Evolutionary conservation across 164 flowering plant species (phyloP).

Genomic region (Liquidambar formosana): DNA sequence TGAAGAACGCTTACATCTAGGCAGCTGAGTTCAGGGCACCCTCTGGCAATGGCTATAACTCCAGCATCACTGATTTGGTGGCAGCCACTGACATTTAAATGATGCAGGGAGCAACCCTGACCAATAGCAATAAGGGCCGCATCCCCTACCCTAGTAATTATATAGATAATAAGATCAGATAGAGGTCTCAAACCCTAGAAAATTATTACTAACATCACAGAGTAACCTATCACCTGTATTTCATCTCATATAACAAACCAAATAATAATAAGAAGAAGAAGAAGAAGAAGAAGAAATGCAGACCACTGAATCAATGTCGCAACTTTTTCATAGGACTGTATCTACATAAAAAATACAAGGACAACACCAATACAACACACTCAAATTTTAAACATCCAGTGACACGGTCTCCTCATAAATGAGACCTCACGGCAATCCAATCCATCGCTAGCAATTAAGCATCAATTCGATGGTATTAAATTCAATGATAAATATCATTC

Average conservation of each 20-base stretch:
- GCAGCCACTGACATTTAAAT: conserved; percentile 91
- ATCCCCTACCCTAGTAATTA: conserved; percentile 73
- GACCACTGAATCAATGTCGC: no score
- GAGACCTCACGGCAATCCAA: no score
- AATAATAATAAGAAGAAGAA: background rate
- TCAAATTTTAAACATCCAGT: no score
- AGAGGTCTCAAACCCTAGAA: background rate
- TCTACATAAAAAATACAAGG: background rate
- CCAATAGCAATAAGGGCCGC: conserved; percentile 81
- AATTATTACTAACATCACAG: conserved; percentile 6
- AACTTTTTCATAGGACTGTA: background rate
- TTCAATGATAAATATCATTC: no score
- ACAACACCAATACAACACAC: background rate
- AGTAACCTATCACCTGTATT: background rate
- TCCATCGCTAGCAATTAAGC: no score
- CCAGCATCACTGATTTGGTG: conserved; percentile 83
- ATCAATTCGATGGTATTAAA: no score
- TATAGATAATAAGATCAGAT: background rate
- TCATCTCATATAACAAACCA: no score
- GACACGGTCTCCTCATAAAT: no score
- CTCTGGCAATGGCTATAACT: conserved; percentile 78
- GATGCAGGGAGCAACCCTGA: conserved; percentile 64
- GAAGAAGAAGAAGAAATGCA: background rate
- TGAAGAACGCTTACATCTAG: conserved; percentile 85
- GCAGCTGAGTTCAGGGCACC: conserved; percentile 67